Conservation (phyloP, 306 rosid genomes). For the Inga oerstediana region DNA sequence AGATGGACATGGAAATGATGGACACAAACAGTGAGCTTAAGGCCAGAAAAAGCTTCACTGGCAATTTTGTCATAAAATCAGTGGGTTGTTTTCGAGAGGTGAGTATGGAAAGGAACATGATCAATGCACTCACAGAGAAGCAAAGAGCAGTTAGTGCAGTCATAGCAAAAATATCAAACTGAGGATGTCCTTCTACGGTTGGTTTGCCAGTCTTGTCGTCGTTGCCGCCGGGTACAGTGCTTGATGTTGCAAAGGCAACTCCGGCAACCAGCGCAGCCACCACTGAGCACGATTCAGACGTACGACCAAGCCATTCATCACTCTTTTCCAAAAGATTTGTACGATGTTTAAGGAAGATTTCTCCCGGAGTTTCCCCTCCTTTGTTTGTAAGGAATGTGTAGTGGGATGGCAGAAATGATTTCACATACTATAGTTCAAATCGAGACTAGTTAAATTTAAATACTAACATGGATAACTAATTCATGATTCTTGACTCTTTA, state of each 20-base stretch:
- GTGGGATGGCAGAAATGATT: slow-evolving; percentile 37
- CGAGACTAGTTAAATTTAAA: too few species aligned
- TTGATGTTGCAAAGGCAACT: background rate
- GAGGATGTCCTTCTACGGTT: background rate
- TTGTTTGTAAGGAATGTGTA: background rate
- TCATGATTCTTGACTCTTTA: too few species aligned
- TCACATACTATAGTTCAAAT: slow-evolving; percentile 14
- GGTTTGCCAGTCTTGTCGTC: background rate
- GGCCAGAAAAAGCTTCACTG: background rate
- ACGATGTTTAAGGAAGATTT: slow-evolving; percentile 47
- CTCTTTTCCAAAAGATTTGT: slow-evolving; percentile 3
- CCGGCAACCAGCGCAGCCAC: background rate
- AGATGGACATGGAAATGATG: background rate
- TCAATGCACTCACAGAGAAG: background rate
- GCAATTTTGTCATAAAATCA: background rate
- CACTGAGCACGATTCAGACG: slow-evolving; percentile 52
- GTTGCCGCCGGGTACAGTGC: background rate
- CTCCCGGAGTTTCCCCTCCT: slow-evolving; percentile 36
- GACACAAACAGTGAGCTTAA: background rate
- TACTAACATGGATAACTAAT: background rate
- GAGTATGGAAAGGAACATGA: background rate
- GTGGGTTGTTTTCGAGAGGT: background rate
- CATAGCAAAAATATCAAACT: background rate
- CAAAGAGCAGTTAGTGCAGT: background rate
- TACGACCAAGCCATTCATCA: slow-evolving; percentile 42